Evolutionary conservation across 495 filamentous ascomycete species (phyloP), one percentile per base, ranked within the genome.

Genomic region (Darksidea phi): DNA sequence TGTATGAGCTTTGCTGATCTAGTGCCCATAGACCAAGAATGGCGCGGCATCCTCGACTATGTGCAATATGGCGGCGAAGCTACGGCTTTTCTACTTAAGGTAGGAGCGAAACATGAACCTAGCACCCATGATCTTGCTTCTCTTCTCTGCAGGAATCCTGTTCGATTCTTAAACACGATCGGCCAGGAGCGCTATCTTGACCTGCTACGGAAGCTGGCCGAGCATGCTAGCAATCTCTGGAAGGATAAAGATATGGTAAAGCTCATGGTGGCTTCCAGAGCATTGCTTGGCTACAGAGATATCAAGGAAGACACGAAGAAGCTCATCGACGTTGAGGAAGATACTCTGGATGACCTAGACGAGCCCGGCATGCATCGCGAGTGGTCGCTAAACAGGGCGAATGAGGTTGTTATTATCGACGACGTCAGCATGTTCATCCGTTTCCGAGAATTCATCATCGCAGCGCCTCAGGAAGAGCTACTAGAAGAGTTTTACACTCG

Each of bases 21-120:
- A n/a, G n/a, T n/a, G n/a, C n/a, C n/a, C 21, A 86, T 88, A 21
- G 82, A 80, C 57, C 77, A 84, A 20, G 82, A 81, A 12, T 97
- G 92, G 66, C 86, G 82, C 37, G 89, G 94, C 25, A 91, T 99
- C 17, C 96, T 97, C 63, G 91, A 97, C 71, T 99, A 96, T 74
- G 90, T 97, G 3, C 88, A 97, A 71, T 97, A 96, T 74, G 91
- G 91, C 2, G 72, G 80, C 51, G 84, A 92, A 67, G 93, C 90
- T 2, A 96, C 97, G 66, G 76, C 86, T 0, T 97, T 99, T 68
- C 77, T 99, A 6, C 78, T 91, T 65, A 86, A 86, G 50, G 87
- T 89, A 55, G 95, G 95, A 1, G 91, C 91, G 3, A 97, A 93
- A 70, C 82, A 84, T 52, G 93, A 97, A 70, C 95, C 95, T 0